Conservation (phyloP, 1,139 yeast genomes). For the Yamadazyma taylorii region DNA sequence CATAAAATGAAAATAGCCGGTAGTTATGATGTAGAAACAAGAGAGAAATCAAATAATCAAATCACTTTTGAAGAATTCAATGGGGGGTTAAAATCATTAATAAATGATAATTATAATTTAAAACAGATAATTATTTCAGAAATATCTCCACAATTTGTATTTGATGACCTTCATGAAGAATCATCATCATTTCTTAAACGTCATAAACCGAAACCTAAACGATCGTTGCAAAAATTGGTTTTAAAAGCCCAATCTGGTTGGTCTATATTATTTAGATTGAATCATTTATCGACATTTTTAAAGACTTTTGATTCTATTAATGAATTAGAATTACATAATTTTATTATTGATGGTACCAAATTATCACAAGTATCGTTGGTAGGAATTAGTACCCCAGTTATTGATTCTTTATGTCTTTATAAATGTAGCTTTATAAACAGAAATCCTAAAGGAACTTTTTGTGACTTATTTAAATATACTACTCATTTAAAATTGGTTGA, state of each 20-base stretch:
- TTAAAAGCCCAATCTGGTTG: slow-evolving; percentile 49
- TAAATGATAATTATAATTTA: slow-evolving; percentile 35
- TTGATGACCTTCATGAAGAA: slow-evolving; percentile 18
- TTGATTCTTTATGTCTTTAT: slow-evolving; percentile 22
- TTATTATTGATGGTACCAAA: slow-evolving; percentile 42
- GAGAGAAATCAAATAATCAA: slow-evolving; percentile 17
- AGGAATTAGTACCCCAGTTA: slow-evolving; percentile 8
- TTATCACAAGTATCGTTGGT: background rate
- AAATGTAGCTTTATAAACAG: slow-evolving; percentile 28
- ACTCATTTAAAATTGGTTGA: slow-evolving; percentile 33
- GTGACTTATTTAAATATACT: slow-evolving; percentile 35
- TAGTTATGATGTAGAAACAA: slow-evolving; percentile 32
- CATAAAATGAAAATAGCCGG: slow-evolving; percentile 40
- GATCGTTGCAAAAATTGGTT: slow-evolving; percentile 24
- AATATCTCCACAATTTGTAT: slow-evolving; percentile 52
- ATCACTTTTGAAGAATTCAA: slow-evolving; percentile 29
- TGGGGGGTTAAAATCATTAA: slow-evolving; percentile 22
- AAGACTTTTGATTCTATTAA: slow-evolving; percentile 46
- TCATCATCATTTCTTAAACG: slow-evolving; percentile 9
- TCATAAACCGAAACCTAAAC: slow-evolving; percentile 19
- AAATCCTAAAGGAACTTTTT: slow-evolving; percentile 16
- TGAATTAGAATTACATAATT: slow-evolving; percentile 44
- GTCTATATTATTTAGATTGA: slow-evolving; percentile 39
- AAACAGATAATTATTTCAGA: slow-evolving; percentile 34
- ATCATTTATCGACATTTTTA: slow-evolving; percentile 27